These are phyloP conservation scores for Solanum pimpinellifolium DNA, from an alignment of 257 asterid genomes.

Conservation along the genomic window DNA sequence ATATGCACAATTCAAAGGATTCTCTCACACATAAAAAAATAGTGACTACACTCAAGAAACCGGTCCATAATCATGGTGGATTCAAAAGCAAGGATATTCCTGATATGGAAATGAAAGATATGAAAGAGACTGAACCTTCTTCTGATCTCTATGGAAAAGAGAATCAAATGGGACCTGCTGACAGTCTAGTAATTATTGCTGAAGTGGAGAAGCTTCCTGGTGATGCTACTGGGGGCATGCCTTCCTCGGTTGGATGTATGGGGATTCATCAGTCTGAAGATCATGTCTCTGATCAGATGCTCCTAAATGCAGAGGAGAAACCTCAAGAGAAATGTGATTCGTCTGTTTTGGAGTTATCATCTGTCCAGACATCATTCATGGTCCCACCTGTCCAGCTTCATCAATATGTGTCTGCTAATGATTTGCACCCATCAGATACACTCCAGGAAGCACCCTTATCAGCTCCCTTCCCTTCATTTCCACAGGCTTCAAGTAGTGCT, in stretches of 20 bases:
- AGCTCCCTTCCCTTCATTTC: constrained; percentile 22
- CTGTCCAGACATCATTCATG: constrained; percentile 12
- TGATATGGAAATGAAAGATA: constrained; percentile 19
- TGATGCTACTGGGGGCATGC: constrained; percentile 17
- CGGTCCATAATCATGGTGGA: constrained; percentile 15
- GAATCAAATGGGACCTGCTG: constrained; percentile 8
- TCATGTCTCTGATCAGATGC: constrained; percentile 17
- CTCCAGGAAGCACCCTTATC: constrained; percentile 16
- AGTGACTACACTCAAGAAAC: constrained; percentile 11
- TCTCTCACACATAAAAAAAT: constrained; percentile 19
- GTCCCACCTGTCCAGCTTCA: constrained; percentile 11
- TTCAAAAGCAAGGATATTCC: constrained; percentile 20
- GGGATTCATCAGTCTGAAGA: constrained; percentile 18
- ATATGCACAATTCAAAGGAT: constrained; percentile 14
- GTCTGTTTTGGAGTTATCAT: constrained; percentile 17
- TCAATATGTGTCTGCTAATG: constrained; percentile 18
- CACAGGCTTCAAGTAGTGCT: constrained; percentile 23
- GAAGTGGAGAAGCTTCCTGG: constrained; percentile 15
- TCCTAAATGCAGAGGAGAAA: constrained; percentile 27
- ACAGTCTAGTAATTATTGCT: constrained; percentile 9
- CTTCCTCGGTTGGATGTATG: constrained; percentile 6
- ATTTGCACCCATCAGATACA: constrained; percentile 17
- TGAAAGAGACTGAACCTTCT: constrained; percentile 11
- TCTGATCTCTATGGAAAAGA: constrained; percentile 16
- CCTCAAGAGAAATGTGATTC: constrained; percentile 19